These are phyloP conservation scores for Miscanthus sacchariflorus DNA, from an alignment of 202 grass and related monocot genomes.

Conservation along the genomic window DNA sequence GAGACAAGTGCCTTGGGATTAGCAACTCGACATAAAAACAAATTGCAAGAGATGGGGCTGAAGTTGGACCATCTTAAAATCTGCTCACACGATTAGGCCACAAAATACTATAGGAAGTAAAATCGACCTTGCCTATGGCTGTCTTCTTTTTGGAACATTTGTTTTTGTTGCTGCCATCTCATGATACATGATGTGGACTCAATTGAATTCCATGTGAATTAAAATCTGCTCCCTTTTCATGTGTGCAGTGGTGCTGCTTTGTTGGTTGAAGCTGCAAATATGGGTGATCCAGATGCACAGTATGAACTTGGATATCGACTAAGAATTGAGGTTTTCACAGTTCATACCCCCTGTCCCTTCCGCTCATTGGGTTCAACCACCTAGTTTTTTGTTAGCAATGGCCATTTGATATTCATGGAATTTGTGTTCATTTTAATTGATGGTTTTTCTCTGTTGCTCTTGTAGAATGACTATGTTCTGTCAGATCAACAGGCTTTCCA, in stretches of 20 bases:
- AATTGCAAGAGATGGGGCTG: not conserved
- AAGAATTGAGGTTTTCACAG: slow-evolving; percentile 72
- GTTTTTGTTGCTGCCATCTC: not conserved
- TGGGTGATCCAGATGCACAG: slow-evolving; percentile 95
- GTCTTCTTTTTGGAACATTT: slow-evolving; percentile 19
- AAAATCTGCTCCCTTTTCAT: slow-evolving; percentile 33
- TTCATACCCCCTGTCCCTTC: not conserved
- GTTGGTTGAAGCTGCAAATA: slow-evolving; percentile 91
- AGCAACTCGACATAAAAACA: not conserved
- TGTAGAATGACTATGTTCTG: slow-evolving; percentile 83
- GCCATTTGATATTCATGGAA: slow-evolving; percentile 19
- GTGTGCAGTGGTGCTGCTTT: slow-evolving; percentile 84
- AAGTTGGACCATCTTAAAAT: not conserved
- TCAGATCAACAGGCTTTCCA: slow-evolving; percentile 94
- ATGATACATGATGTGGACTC: slow-evolving; percentile 25
- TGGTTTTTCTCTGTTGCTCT: slow-evolving; percentile 31
- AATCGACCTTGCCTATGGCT: slow-evolving; percentile 13
- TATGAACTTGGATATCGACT: slow-evolving; percentile 91
- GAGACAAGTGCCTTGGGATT: not conserved
- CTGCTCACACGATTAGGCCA: not conserved
- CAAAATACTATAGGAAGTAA: slow-evolving; percentile 24
- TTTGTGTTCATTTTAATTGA: slow-evolving; percentile 29
- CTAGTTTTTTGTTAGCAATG: slow-evolving; percentile 1
- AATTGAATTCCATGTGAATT: slow-evolving; percentile 30
- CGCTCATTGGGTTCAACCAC: slow-evolving; percentile 12